These are phyloP conservation scores for Pleomassaria siparia DNA, from an alignment of 2,329 filamentous ascomycete species.

Conservation along the genomic window DNA sequence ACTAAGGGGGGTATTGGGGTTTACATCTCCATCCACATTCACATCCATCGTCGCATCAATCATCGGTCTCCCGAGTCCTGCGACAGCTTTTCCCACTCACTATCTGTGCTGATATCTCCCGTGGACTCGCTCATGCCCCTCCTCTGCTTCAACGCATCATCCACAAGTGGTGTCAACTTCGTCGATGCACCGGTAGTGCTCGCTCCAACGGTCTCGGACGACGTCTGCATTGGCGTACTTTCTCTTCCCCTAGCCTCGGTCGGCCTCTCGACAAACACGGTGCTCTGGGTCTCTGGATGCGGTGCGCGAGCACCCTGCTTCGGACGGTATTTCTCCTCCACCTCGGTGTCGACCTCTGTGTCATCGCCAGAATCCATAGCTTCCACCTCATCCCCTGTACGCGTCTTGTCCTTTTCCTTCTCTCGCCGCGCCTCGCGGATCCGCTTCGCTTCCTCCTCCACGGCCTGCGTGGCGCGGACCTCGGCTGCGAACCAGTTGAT, in stretches of 20 bases:
- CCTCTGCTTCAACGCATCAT: constrained; percentile 49
- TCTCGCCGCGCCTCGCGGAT: constrained; percentile 45
- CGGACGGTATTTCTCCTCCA: constrained; percentile 28
- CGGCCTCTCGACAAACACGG: constrained; percentile 36
- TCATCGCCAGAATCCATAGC: constrained; percentile 49
- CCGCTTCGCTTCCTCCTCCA: constrained; percentile 54
- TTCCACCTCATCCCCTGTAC: constrained; percentile 31
- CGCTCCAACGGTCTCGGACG: constrained; percentile 17
- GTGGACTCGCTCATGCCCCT: constrained; percentile 51
- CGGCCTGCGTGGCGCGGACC: constrained; percentile 50
- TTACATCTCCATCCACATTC: background rate
- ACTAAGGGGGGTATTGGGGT: constrained; percentile 9
- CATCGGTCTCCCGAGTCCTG: constrained; percentile 44
- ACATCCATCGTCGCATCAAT: no score
- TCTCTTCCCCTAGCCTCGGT: constrained; percentile 16
- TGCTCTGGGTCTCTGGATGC: constrained; percentile 34
- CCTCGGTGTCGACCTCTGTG: constrained; percentile 48
- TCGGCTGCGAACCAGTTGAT: constrained; percentile 96
- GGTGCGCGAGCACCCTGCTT: constrained; percentile 22
- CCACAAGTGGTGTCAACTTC: constrained; percentile 29
- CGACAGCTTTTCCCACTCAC: constrained; percentile 96
- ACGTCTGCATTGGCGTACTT: constrained; percentile 19
- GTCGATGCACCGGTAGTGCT: constrained; percentile 35
- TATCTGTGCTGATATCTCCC: constrained; percentile 75
- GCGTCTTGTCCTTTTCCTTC: constrained; percentile 44